Evolutionary conservation across 345 rosid genomes (phyloP), one percentile per base, ranked within the genome.

Genomic region (Aquilaria malaccensis): DNA sequence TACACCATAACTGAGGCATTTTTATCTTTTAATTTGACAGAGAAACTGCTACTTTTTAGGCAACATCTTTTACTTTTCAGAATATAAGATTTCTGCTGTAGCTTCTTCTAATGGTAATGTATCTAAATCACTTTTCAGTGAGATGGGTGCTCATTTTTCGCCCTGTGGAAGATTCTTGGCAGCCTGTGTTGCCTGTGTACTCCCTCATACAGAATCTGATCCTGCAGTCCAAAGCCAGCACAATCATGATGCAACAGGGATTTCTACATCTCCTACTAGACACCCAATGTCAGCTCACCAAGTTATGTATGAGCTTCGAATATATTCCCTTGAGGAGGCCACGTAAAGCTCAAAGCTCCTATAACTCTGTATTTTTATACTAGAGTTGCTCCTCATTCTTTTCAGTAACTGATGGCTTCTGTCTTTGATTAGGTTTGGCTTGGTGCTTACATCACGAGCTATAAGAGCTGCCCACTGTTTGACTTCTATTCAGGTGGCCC

Each of bases 391-490:
- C 22, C 22, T 22, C 22, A 22, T 22, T 22, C 22, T 22, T 22
- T 22, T 22, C 22, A 22, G 22, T 22, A 22, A 22, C 22, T 22
- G 22, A 22, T 22, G 22, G 22, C 22, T 22, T 22, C 22, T 22
- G 22, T 22, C 22, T 22, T 22, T 22, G 22, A 22, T n/a, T 68
- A 85, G 88, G 43, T 85, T 85, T 76, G 88, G 86, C 45, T 71
- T 65, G 29, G 83, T 83, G 56, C 92, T 83, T 52, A 85, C 77
- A 72, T 85, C 92, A 54, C 79, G 88, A 13, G 88, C 86, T 58
- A 85, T 85, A 56, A 81, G 88, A 76, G 86, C 88, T 70, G 86
- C 85, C 7, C 92, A 83, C 59, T 85, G 88, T 67, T 74, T 83
- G 70, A 86, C 87, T 48, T 86, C 85, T 29, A 86, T 86, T 70